Evolutionary conservation across 179 eudicot genomes (phyloP), one percentile per base, ranked within the genome.

Genomic region (Drosera spatulata): DNA sequence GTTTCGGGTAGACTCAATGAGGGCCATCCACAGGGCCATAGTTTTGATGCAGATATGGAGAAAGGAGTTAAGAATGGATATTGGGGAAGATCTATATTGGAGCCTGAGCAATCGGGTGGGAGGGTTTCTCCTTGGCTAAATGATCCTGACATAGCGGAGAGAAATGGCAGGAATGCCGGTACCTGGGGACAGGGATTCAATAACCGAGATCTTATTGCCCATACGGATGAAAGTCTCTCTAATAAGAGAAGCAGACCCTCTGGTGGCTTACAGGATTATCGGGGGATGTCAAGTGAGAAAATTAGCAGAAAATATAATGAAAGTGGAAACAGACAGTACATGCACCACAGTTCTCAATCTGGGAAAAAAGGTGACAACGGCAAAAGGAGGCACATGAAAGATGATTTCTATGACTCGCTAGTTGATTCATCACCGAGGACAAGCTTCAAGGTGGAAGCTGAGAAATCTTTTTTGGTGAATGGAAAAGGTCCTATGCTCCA

Each of bases 401-500:
- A 53, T 22, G 59, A 70, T 55, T 61, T 70, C 59, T 71, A 81
- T 14, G 75, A 71, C 60, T 55, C 64, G 38, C 68, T 63, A 42
- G 49, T 37, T 46, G 68, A 62, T 13, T 54, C 70, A 64, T 74
- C 78, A 10, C 56, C 68, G 12, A 73, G 76, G 65, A 78, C 76
- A 60, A 71, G 62, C 61, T 50, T 61, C 50, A 76, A 60, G 57
- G 57, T 54, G 61, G 67, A 68, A 62, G 45, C 58, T 11, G 73
- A 69, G 60, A 77, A 61, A 60, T 75, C 75, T 48, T 80, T 87
- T 64, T 56, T 68, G 41, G 61, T 61, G 13, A 75, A 72, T 55
- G 89, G 78, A 39, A 76, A 75, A 38, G 65, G 73, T 37, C 62
- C 61, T 14, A 46, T 63, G 42, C 96, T 90, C 51, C 85, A 58